Percentiles rank a stretch among this genome's conserved stretches.
Conservation (phyloP, 306 rosid species). For the Trifolium subterraneum region DNA sequence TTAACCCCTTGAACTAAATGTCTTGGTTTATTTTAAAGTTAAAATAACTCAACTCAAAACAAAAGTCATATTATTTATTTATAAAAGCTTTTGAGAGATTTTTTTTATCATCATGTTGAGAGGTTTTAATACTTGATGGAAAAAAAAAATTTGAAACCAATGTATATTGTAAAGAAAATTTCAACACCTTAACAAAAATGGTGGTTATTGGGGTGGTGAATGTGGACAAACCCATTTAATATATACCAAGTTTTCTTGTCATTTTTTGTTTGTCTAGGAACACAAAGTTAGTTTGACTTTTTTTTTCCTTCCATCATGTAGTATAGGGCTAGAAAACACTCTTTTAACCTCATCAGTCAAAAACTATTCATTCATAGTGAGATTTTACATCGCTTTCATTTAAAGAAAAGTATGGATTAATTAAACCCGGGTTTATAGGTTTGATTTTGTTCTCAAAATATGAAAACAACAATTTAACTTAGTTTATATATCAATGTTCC, state of each 20-base stretch:
- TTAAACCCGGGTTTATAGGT: background rate
- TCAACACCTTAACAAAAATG: background rate
- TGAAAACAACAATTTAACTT: background rate
- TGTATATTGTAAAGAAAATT: background rate
- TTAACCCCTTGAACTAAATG: too few species aligned
- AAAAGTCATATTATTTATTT: too few species aligned
- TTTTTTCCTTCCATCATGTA: background rate
- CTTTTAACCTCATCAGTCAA: conserved; percentile 10
- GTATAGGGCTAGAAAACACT: background rate
- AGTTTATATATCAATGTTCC: conserved; percentile 16
- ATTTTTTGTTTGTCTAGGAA: conserved; percentile 5
- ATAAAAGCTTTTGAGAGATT: too few species aligned
- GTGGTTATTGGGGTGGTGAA: background rate
- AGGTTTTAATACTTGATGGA: background rate
- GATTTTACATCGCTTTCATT: background rate
- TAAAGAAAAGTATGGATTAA: conserved; percentile 2
- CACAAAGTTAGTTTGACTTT: conserved; percentile 13
- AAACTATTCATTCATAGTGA: conserved; percentile 11
- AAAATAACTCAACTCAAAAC: too few species aligned
- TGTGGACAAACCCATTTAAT: background rate
- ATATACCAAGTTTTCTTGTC: background rate
- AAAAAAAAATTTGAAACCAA: too few species aligned
- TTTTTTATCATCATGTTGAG: background rate
- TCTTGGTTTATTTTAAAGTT: too few species aligned
- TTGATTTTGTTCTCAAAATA: background rate